These are phyloP conservation scores for Fraxinus cuspidata DNA, from an alignment of 257 asterid species.

Conservation along the genomic window DNA sequence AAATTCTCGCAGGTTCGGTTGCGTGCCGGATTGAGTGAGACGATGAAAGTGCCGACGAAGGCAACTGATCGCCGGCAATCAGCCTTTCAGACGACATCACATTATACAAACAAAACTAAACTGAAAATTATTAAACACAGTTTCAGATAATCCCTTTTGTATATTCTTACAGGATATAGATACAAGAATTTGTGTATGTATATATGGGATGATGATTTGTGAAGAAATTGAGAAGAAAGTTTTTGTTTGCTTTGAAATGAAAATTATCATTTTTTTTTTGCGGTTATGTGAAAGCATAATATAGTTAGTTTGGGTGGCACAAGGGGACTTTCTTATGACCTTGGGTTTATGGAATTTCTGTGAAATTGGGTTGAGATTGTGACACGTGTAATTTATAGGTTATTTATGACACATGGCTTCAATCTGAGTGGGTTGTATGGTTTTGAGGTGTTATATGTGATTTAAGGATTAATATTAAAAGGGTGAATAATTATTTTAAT, in stretches of 20 bases:
- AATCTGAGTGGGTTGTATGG: neutral
- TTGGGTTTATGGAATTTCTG: constrained; percentile 28
- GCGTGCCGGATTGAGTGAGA: constrained; percentile 54
- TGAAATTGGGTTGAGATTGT: constrained; percentile 22
- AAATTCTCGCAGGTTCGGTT: constrained; percentile 48
- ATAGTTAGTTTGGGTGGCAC: constrained; percentile 8
- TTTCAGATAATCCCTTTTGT: neutral
- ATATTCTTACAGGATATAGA: neutral
- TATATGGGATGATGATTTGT: neutral
- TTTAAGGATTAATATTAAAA: neutral
- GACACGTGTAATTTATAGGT: constrained; percentile 30
- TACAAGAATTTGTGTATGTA: neutral
- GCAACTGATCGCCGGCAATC: constrained; percentile 34
- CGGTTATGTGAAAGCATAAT: constrained; percentile 25
- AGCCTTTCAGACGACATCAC: constrained; percentile 79
- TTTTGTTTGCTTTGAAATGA: constrained; percentile 4
- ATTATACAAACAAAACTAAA: neutral
- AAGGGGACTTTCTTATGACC: neutral
- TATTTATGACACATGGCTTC: constrained; percentile 23
- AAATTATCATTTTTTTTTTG: constrained; percentile 4
- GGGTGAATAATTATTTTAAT: neutral
- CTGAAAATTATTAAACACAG: neutral
- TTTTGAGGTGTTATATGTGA: neutral
- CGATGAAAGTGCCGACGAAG: constrained; percentile 45
- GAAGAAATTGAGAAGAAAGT: neutral